These are phyloP conservation scores for Drosera spatulata DNA, from an alignment of 179 eudicot genomes.

Conservation along the genomic window DNA sequence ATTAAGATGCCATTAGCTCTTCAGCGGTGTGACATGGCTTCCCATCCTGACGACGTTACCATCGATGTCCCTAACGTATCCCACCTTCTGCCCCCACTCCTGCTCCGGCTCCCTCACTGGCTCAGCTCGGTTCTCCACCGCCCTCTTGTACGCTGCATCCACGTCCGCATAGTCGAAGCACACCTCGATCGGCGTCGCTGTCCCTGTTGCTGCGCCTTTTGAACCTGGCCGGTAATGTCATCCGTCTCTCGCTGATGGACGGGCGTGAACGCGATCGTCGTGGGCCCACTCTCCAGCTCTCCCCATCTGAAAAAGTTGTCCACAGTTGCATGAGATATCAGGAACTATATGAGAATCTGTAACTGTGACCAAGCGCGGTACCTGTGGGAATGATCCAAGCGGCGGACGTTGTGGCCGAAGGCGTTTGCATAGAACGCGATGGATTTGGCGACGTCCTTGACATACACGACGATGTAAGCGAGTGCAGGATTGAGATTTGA, in stretches of 20 bases:
- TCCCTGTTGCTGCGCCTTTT: constrained; percentile 15
- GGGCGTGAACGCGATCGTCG: constrained; percentile 82
- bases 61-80: constrained; percentile 74
- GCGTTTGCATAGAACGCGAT: constrained; percentile 71
- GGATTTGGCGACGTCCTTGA: constrained; percentile 78
- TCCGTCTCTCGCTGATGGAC: constrained; percentile 86
- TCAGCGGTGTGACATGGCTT: constrained; percentile 31
- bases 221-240: constrained; percentile 59
- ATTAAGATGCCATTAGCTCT: background rate
- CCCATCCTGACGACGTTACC: constrained; percentile 79
- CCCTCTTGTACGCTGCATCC: constrained; percentile 16
- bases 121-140: constrained; percentile 84
- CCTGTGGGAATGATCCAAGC: constrained; percentile 60
- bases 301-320: constrained; percentile 84
- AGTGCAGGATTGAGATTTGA: constrained; percentile 42
- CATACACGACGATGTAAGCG: constrained; percentile 79
- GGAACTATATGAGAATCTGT: too few relatives aligned
- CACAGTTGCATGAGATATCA: too few relatives aligned
- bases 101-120: constrained; percentile 62
- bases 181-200: constrained; percentile 64
- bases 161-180: constrained; percentile 44
- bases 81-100: constrained; percentile 96
- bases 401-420: constrained; percentile 69
- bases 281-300: constrained; percentile 78
- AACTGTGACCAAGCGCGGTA: constrained; percentile 4